Evolutionary conservation across 2,329 filamentous ascomycete species (phyloP), one percentile per base, ranked within the genome.

Genomic region (Pyrenophora seminiperda): DNA sequence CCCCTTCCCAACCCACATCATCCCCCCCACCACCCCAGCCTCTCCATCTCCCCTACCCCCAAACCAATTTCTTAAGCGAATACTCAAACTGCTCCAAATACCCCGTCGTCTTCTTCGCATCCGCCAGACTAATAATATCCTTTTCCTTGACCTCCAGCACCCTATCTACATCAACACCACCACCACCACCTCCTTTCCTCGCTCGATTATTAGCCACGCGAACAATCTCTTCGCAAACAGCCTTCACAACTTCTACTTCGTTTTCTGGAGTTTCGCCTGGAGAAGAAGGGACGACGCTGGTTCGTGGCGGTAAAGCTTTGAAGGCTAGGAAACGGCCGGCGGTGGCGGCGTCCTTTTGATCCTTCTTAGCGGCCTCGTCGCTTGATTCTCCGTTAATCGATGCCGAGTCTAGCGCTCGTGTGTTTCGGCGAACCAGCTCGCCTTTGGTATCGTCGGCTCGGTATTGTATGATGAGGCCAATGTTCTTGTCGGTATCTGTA

Each of bases 51-150:
- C 24, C 13, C 24, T 48, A 48, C 13, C 81, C 80, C 94, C 94
- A 97, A 10, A 99, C 91, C 70, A 97, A 75, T 78, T 90, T 96
- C 83, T 96, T 97, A 64, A 97, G 81, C 51, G 88, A 89, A 77
- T 97, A 91, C 1, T 91, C 90, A 66, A 95, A 75, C 70, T 93
- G 87, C 74, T 97, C 93, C 43, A 97, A 72, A 62, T 95, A 80
- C 0, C 91, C 90, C 0, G 93, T 97, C 53, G 87, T 91, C 77
- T 83, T 89, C 80, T 84, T 93, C 48, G 94, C 94, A 67, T 97
- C 91, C 2, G 84, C 85, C 44, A 96, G 72, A 18, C 86, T 90
- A 43, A 99, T 90, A 42, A 99, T 90, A 63, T 93, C 88, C 32
- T 76, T 77, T 50, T 85, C 75, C 52, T 84, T 78, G 3, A 85